Percentiles rank a stretch among this genome's conserved stretches.
Evolutionary conservation across 1,284 basidiomycete species (phyloP).

Genomic region (Cutaneotrichosporon cyanovorans): DNA sequence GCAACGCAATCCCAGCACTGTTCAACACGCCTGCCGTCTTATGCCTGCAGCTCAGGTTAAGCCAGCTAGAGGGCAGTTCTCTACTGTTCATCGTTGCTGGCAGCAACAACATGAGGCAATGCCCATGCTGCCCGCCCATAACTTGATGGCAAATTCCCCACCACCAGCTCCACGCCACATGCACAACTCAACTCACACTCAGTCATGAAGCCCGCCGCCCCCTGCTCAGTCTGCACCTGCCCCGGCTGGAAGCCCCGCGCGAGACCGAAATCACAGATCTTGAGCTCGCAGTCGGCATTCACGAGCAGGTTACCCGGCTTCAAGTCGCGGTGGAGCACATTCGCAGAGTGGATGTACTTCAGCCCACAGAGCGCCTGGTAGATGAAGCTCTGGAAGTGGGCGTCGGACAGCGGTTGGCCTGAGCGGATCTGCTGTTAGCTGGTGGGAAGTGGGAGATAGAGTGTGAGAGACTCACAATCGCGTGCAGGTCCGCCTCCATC

Average conservation of each 20-base stretch:
- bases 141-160: too few species aligned
- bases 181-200: conserved; percentile 56
- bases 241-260: conserved; percentile 87
- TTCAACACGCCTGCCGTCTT: too few species aligned
- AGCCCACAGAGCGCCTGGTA: conserved; percentile 98
- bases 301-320: conserved; percentile 93
- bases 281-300: conserved; percentile 95
- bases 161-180: neutral
- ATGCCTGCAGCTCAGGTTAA: too few species aligned
- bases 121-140: too few species aligned
- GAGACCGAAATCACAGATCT: conserved; percentile 98
- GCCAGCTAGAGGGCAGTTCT: too few species aligned
- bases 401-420: conserved; percentile 93
- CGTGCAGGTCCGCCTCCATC: conserved; percentile 99
- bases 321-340: conserved; percentile 93
- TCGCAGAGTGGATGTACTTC: conserved; percentile 97
- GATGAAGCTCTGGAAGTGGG: conserved; percentile 96
- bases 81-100: too few species aligned
- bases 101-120: too few species aligned
- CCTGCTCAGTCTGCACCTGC: conserved; percentile 55
- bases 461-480: conserved; percentile 60
- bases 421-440: conserved; percentile 71
- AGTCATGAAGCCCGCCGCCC: conserved; percentile 96
- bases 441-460: too few species aligned
- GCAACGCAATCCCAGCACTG: too few species aligned